Conservation (phyloP, 805 yeast species). For the Spathaspora passalidarum region DNA sequence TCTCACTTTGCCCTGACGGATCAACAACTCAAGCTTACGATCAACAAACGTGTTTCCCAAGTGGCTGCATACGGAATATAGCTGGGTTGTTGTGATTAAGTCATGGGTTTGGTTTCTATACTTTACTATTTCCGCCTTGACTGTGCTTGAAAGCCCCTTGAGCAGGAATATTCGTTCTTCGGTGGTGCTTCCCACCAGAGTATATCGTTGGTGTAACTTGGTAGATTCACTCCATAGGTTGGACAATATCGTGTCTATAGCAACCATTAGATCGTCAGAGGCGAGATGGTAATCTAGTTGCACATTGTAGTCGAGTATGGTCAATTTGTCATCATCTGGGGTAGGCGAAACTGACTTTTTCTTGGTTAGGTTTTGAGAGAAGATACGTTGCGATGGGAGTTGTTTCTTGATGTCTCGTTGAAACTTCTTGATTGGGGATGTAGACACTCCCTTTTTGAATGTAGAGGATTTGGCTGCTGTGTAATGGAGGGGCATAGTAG, state of each 20-base stretch:
- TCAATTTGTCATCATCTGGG: conserved; percentile 7
- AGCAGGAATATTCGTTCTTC: conserved; percentile 33
- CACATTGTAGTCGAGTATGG: conserved; percentile 33
- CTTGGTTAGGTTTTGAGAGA: conserved; percentile 14
- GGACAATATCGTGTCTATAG: conserved; percentile 28
- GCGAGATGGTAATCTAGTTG: conserved; percentile 38
- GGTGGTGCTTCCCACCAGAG: conserved; percentile 2
- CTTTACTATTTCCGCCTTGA: conserved; percentile 35
- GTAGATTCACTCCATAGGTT: conserved; percentile 41
- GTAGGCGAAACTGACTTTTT: background rate
- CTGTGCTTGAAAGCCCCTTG: conserved; percentile 28
- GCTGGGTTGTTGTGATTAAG: conserved; percentile 42
- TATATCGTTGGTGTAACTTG: conserved; percentile 21
- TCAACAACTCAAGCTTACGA: conserved; percentile 35
- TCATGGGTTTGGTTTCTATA: conserved; percentile 29
- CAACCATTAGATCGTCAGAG: conserved; percentile 26
- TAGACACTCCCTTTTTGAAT: conserved; percentile 19
- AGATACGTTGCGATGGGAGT: conserved; percentile 25
- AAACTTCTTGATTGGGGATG: conserved; percentile 24
- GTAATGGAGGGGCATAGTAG: conserved; percentile 14
- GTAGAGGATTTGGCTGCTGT: conserved; percentile 41
- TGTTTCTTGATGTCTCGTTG: conserved; percentile 20
- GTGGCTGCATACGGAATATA: conserved; percentile 46
- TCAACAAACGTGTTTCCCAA: conserved; percentile 52
- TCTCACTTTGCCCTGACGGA: conserved; percentile 34